Conservation (phyloP, 2,329 filamentous ascomycete species). For the Pseudopyrenochaeta lycopersici region DNA sequence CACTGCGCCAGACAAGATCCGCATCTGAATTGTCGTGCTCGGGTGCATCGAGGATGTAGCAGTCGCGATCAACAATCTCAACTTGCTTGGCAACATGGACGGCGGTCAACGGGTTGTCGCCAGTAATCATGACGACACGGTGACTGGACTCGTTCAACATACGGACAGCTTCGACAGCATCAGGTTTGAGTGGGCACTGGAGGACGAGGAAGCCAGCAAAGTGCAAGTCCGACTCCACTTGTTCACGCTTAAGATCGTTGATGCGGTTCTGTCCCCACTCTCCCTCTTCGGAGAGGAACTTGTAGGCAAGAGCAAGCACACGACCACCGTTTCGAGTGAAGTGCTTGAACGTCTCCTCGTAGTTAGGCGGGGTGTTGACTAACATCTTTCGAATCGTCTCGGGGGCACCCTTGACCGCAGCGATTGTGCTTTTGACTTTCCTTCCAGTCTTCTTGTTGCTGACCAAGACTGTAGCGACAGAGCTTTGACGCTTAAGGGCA, state of each 20-base stretch:
- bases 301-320: slow-evolving; percentile 92
- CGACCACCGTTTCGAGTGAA: slow-evolving; percentile 95
- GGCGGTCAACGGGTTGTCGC: slow-evolving; percentile 95
- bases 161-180: slow-evolving; percentile 90
- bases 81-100: slow-evolving; percentile 95
- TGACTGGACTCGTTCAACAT: slow-evolving; percentile 99
- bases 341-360: slow-evolving; percentile 98
- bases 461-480: slow-evolving; percentile 82
- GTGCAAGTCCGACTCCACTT: slow-evolving; percentile 81
- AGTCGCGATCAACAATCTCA: slow-evolving; percentile 95
- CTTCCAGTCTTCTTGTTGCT: slow-evolving; percentile 76
- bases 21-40: slow-evolving; percentile 85
- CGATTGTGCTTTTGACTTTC: slow-evolving; percentile 86
- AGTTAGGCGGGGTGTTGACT: slow-evolving; percentile 80
- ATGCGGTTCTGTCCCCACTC: slow-evolving; percentile 86
- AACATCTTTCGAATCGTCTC: slow-evolving; percentile 98
- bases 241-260: slow-evolving; percentile 93
- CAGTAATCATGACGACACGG: slow-evolving; percentile 98
- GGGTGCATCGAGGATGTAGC: slow-evolving; percentile 92
- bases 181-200: slow-evolving; percentile 94
- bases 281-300: slow-evolving; percentile 81
- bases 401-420: slow-evolving; percentile 94
- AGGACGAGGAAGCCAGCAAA: slow-evolving; percentile 97
- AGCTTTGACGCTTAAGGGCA: slow-evolving; percentile 93
- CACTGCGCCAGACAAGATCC: slow-evolving; percentile 90